A percentile compares a stretch with the other conserved stretches of the same genome.
These are phyloP conservation scores for Poa annua DNA, from an alignment of 176 grass and related monocot genomes.

Conservation along the genomic window DNA sequence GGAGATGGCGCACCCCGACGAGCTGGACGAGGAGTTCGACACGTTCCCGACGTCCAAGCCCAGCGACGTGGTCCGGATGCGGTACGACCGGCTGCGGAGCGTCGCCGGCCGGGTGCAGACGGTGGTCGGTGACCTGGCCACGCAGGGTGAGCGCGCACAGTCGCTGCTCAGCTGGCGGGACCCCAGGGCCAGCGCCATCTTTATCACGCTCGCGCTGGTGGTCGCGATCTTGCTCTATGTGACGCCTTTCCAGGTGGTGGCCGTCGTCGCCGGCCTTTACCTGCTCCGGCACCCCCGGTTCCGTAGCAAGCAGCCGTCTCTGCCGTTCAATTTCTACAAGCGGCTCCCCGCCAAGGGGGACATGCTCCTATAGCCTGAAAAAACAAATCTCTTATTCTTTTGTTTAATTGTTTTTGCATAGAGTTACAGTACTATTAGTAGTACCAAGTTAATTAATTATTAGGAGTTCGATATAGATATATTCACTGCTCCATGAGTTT, in stretches of 20 bases:
- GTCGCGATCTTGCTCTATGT: not conserved
- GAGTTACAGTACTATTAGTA: not conserved
- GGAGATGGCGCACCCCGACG: constrained; percentile 58
- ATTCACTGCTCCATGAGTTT: not conserved
- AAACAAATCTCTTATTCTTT: not conserved
- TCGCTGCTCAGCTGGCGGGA: not conserved
- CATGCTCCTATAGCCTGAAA: not conserved
- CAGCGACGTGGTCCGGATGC: not conserved
- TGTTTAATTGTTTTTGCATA: constrained; percentile 3
- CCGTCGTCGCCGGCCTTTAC: not conserved
- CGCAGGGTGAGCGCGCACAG: not conserved
- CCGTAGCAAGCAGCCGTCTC: not conserved
- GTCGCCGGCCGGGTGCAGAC: constrained; percentile 7
- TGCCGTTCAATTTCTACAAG: not conserved
- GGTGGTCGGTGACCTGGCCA: not conserved
- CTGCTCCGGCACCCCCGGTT: not conserved
- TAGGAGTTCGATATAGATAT: too few relatives aligned
- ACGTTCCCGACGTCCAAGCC: constrained; percentile 49
- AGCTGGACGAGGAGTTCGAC: constrained; percentile 91
- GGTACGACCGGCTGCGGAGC: constrained; percentile 1
- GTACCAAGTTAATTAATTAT: not conserved
- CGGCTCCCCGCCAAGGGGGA: not conserved
- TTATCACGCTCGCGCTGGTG: not conserved
- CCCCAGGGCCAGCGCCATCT: not conserved
- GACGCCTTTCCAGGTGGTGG: constrained; percentile 19